These are phyloP conservation scores for Alternaria gaisen DNA, from an alignment of 2,329 filamentous ascomycete species.

Conservation along the genomic window DNA sequence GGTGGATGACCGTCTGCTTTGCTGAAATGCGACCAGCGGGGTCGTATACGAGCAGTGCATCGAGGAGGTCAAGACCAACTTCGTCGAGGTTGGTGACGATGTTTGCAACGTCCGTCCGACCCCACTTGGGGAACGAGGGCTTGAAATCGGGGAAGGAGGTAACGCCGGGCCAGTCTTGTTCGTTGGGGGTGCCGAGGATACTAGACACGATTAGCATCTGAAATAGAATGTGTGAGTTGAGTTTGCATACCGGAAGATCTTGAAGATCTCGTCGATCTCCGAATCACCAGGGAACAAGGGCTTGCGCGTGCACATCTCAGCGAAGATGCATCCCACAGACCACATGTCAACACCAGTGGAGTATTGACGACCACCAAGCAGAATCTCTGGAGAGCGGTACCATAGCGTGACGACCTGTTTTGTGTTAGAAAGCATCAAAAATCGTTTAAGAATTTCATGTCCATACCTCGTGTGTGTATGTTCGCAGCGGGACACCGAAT, in stretches of 20 bases:
- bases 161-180: conserved; percentile 86
- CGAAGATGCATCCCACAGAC: conserved; percentile 93
- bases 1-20: conserved; percentile 84
- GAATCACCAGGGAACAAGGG: conserved; percentile 92
- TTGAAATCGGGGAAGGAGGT: conserved; percentile 97
- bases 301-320: conserved; percentile 95
- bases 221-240: neutral
- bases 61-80: conserved; percentile 72
- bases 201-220: conserved; percentile 27
- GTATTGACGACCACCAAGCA: conserved; percentile 89
- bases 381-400: conserved; percentile 91
- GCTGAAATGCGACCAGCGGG: conserved; percentile 87
- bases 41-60: conserved; percentile 82
- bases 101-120: conserved; percentile 70
- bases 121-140: conserved; percentile 90
- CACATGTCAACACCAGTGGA: conserved; percentile 96
- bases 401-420: conserved; percentile 83
- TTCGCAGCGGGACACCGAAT: conserved; percentile 88
- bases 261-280: conserved; percentile 94
- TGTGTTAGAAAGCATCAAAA: conserved; percentile 19
- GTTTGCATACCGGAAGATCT: conserved; percentile 79
- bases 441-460: no score
- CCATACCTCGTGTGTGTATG: conserved; percentile 84
- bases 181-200: conserved; percentile 81
- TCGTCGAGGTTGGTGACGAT: conserved; percentile 79